These are phyloP conservation scores for Alternaria brassicicola DNA, from an alignment of 2,329 filamentous ascomycete species.

Conservation along the genomic window DNA sequence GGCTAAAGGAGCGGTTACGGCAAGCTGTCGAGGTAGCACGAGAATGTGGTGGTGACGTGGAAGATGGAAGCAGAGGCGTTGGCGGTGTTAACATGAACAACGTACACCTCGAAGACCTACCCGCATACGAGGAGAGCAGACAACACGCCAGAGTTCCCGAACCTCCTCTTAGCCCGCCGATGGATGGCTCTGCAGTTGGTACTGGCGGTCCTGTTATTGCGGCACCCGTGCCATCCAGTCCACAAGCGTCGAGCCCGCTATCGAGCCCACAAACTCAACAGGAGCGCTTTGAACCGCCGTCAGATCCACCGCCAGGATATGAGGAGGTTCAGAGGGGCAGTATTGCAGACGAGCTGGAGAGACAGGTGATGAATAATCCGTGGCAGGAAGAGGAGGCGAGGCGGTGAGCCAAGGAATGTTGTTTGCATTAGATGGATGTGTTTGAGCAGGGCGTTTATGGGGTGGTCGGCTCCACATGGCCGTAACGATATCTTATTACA, in stretches of 20 bases:
- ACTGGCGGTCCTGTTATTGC: constrained; percentile 23
- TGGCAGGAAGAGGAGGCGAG: constrained; percentile 20
- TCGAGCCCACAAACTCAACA: constrained; percentile 32
- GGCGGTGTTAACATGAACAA: constrained; percentile 63
- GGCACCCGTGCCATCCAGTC: constrained; percentile 27
- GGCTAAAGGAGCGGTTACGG: constrained; percentile 80
- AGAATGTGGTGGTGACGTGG: constrained; percentile 62
- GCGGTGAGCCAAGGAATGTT: constrained; percentile 18
- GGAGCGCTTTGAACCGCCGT: constrained; percentile 58
- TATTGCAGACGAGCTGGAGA: constrained; percentile 74
- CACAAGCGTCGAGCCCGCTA: constrained; percentile 38
- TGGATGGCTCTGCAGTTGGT: constrained; percentile 8
- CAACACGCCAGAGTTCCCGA: constrained; percentile 46
- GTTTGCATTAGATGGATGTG: constrained; percentile 7
- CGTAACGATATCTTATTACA: not conserved
- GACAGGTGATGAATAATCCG: constrained; percentile 42
- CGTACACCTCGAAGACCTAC: constrained; percentile 83
- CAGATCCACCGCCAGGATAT: constrained; percentile 86
- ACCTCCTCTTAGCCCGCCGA: constrained; percentile 34
- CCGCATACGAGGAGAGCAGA: constrained; percentile 75
- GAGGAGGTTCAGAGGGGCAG: constrained; percentile 88
- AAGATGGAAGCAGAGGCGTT: constrained; percentile 50
- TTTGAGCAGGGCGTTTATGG: constrained; percentile 40
- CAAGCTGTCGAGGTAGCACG: constrained; percentile 79
- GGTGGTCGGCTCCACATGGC: constrained; percentile 8